Evolutionary conservation across 495 filamentous ascomycete species (phyloP), one percentile per base, ranked within the genome.

Genomic region (Trichoderma parareesei): DNA sequence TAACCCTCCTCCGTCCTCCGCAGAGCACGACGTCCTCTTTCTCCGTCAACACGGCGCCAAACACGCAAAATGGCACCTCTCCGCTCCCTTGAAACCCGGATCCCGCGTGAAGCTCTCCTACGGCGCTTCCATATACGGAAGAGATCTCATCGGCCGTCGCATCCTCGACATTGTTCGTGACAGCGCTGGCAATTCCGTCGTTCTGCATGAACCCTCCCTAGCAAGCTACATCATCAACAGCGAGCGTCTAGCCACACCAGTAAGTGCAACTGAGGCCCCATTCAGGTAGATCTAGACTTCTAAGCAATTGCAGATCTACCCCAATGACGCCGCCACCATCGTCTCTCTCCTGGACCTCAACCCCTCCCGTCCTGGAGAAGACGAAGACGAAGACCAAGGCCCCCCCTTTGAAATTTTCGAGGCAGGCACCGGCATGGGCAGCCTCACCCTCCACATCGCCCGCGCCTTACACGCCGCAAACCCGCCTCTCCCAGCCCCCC

Each of bases 361-460:
- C 68, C 79, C 82, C 57, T 68, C 77, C 16, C 70, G 78, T 20
- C 73, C 80, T 13, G 67, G 61, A 16, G 61, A 75, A 18, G 68
- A 69, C 27, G 71, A 68, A 14, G 67, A 76, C 3, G 61, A 64
- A 18, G 41, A 69, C 64, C 18, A 62, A 9, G 62, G 67, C 0
- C 59, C 67, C 7, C 76, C 75, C 9, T 66, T 91, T 0, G 88
- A 92, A 69, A 88, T 93, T 44, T 84, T 93, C 42, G 90, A 93
- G 74, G 89, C 89, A 44, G 90, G 90, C 7, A 93, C 90, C 1
- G 90, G 90, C 4, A 87, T 91, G 77, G 90, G 89, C 60, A 85
- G 86, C 13, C 74, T 93, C 60, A 93, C 89, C 3, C 76, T 93
- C 8, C 81, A 90, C 67, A 80, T 93, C 14, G 84, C 87, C 27